These are phyloP conservation scores for Pichia sp. DNA, from an alignment of 1,139 yeast species.

Conservation along the genomic window DNA sequence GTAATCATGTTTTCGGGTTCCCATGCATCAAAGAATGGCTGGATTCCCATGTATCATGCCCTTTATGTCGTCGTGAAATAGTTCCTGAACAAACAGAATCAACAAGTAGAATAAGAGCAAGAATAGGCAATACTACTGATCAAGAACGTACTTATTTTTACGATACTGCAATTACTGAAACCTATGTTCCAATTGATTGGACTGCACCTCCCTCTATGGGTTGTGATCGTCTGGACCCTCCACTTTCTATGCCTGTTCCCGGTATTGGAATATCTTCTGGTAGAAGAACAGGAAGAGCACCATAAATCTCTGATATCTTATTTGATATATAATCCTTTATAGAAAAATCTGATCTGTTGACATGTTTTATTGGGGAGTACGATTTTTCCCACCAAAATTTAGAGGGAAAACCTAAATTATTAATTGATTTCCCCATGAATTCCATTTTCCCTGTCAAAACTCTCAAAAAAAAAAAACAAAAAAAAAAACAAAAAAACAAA, in stretches of 20 bases:
- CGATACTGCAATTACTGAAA: constrained; percentile 26
- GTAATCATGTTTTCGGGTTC: constrained; percentile 28
- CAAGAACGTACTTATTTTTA: constrained; percentile 13
- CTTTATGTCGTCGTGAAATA: constrained; percentile 29
- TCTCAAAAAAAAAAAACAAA: background rate
- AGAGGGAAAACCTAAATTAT: too few species aligned
- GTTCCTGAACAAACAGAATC: constrained; percentile 14
- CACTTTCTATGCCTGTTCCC: constrained; percentile 24
- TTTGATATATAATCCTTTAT: too few species aligned
- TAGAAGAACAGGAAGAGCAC: constrained; percentile 21
- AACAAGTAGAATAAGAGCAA: background rate
- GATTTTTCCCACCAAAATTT: too few species aligned
- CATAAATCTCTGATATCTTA: background rate
- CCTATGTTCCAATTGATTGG: constrained; percentile 28
- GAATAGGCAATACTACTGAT: constrained; percentile 4
- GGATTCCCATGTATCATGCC: constrained; percentile 26
- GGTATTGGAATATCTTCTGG: constrained; percentile 25
- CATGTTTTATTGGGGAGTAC: too few species aligned
- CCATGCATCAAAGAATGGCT: constrained; percentile 31
- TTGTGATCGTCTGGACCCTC: constrained; percentile 21
- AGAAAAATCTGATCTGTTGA: too few species aligned
- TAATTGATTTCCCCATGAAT: too few species aligned
- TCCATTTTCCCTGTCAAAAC: too few species aligned
- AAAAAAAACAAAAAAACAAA: background rate
- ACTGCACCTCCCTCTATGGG: constrained; percentile 21